Evolutionary conservation across 306 rosid genomes (phyloP).

Genomic region (Luffa acutangula): DNA sequence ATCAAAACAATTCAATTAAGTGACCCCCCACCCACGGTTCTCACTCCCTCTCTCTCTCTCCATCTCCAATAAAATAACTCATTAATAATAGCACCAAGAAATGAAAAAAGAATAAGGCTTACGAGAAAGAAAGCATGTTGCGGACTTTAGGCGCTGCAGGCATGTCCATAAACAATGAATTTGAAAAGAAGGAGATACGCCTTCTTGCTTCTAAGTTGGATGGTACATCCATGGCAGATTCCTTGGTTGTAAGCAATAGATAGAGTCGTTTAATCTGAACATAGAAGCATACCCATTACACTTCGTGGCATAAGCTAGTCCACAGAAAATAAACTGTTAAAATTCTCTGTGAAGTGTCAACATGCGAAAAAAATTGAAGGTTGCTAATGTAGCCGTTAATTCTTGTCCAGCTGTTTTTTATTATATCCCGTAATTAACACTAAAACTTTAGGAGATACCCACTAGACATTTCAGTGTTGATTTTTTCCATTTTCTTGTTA

Average conservation of each 20-base stretch:
- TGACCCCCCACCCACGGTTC: no score
- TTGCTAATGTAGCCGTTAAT: neutral
- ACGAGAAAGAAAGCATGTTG: slow-evolving; percentile 99
- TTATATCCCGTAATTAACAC: neutral
- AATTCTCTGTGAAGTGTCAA: neutral
- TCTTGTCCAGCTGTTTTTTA: neutral
- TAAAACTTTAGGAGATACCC: neutral
- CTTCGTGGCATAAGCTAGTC: neutral
- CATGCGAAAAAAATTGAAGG: no score
- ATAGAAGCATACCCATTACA: neutral
- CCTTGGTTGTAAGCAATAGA: slow-evolving; percentile 84
- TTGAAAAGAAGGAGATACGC: slow-evolving; percentile 88
- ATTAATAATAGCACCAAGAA: neutral
- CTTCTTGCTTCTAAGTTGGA: slow-evolving; percentile 96
- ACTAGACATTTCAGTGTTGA: neutral
- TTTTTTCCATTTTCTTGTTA: neutral
- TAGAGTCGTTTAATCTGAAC: slow-evolving; percentile 67
- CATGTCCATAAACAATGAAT: slow-evolving; percentile 95
- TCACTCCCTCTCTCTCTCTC: no score
- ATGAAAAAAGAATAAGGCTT: slow-evolving; percentile 21
- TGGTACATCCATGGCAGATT: slow-evolving; percentile 98
- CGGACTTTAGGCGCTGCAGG: slow-evolving; percentile 94
- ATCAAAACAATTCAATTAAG: no score
- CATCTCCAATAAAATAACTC: no score
- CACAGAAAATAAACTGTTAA: neutral